Evolutionary conservation across 805 yeast genomes (phyloP), one percentile per base, ranked within the genome.

Genomic region (Cyberlindnera meyerae): DNA sequence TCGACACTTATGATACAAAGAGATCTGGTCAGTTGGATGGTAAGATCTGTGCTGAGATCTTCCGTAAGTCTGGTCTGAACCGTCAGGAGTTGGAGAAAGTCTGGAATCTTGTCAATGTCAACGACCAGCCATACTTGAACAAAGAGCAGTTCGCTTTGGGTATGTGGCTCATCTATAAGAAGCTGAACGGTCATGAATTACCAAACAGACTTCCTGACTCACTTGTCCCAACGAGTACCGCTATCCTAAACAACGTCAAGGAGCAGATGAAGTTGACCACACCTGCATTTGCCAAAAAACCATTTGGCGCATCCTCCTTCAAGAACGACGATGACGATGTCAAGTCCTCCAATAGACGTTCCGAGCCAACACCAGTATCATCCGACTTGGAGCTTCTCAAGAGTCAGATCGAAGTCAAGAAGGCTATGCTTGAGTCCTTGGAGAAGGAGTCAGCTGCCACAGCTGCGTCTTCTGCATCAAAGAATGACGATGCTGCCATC

Each of bases 131-230:
- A 5, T 78, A 75, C 55, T 75, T 90, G 48, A 84, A 85, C 57
- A 79, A 77, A 52, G 96, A 90, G 57, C 95, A 87, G 59, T 93
- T 90, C 65, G 82, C 96, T 0, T 88, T 93, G 24, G 97, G 97
- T 22, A 93, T 90, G 97, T 97, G 94, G 68, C 69, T 90, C 41
- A 90, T 90, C 29, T 90, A 93, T 63, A 76, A 96, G 58, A 75
- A 90, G 44, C 66, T 90, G 55, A 89, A 88, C 54, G 97, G 97
- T 3, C 77, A 75, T 45, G 86, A 82, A n/a, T 63, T 93, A 34
- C 98, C 98, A 17, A 56, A 69, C 32, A 67, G 78, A 37, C 70
- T 90, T 36, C 97, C 97, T 3, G 87, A 94, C 3, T 95, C 88
- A 54, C 72, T 90, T 45, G 66, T 88, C 21, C 97, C 98, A 7